Base-by-base conservation (phyloP, 495 filamentous ascomycete genomes). In the Rostrohypoxylon terebratum region DNA sequence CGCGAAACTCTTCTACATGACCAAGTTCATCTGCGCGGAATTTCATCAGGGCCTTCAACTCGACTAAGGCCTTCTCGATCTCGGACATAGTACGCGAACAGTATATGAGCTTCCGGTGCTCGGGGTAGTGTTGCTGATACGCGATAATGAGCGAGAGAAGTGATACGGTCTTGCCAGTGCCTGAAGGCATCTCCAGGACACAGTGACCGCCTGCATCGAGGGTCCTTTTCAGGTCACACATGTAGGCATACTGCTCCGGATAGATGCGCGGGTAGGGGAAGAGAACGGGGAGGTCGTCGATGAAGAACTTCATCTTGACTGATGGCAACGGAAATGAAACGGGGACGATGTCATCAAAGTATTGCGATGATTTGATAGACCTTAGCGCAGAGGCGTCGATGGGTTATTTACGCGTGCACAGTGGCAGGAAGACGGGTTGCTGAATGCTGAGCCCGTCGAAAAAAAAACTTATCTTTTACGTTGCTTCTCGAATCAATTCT, bases 171-270 rank as follows among this genome's bases (percentile, higher is more conserved):
- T 99, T 99, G 55, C 96, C 96, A 28, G 96, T 99, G n/a, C 96
- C 96, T 61, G 96, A 99, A 84, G 96, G 96, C 96, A 99, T 99
- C 82, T 99, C 96, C 77, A 99, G 83, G n/a, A 99, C 94, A 81
- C 94, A 96, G 83, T 98, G 93, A 67, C 96, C 96, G 64, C 91
- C 91, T 28, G 90, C 92, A 86, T 98, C 96, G 77, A 99, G 91
- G 28, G 95, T 98, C 79, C 88, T 91, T 80, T 99, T 99, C 80
- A 99, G 88, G 84, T 97, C 96, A 75, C 92, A 95, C 96, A 99
- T 99, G 82, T 99, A 99, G 20, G 66, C 71, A 59, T 71, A 81
- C 79, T 77, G 81, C 85, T 89, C 90, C 81, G 96, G 96, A 79
- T 98, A 98, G 77, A 98, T 97, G 68, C 93, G 88, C 63, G 96